These are phyloP conservation scores for Soucietia sequanensis DNA, from an alignment of 805 yeast genomes.

Conservation along the genomic window DNA sequence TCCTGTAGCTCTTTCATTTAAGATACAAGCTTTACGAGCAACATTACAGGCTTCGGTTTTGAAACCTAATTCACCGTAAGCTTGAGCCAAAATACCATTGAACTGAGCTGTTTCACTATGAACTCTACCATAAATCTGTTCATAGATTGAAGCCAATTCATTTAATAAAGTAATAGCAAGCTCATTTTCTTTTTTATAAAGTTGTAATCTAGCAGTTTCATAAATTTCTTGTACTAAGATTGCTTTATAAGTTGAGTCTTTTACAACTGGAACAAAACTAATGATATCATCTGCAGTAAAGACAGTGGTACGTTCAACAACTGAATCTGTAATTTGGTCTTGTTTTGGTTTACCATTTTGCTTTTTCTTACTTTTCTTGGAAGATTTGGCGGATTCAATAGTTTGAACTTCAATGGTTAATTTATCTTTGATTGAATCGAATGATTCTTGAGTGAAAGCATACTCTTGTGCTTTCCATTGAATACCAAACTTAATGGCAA, in stretches of 20 bases:
- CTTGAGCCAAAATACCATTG: slow-evolving; percentile 62
- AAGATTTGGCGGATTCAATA: slow-evolving; percentile 15
- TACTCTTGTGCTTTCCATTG: slow-evolving; percentile 68
- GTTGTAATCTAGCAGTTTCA: slow-evolving; percentile 54
- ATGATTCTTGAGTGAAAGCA: slow-evolving; percentile 44
- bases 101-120: slow-evolving; percentile 77
- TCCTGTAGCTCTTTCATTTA: slow-evolving; percentile 80
- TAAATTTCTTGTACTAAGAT: slow-evolving; percentile 72
- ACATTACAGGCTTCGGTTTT: slow-evolving; percentile 58
- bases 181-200: slow-evolving; percentile 42
- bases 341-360: slow-evolving; percentile 16
- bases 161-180: slow-evolving; percentile 62
- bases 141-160: slow-evolving; percentile 71
- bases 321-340: slow-evolving; percentile 8
- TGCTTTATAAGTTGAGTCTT: slow-evolving; percentile 67
- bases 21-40: slow-evolving; percentile 65
- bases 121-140: slow-evolving; percentile 79
- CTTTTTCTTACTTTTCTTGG: slow-evolving; percentile 38
- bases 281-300: slow-evolving; percentile 62
- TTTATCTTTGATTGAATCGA: slow-evolving; percentile 29
- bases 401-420: slow-evolving; percentile 13
- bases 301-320: slow-evolving; percentile 35
- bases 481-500: slow-evolving; percentile 78
- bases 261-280: slow-evolving; percentile 71
- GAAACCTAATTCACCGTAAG: slow-evolving; percentile 60